Evolutionary conservation across 129 eudicot species (phyloP).

Genomic region (Tagetes patula): DNA sequence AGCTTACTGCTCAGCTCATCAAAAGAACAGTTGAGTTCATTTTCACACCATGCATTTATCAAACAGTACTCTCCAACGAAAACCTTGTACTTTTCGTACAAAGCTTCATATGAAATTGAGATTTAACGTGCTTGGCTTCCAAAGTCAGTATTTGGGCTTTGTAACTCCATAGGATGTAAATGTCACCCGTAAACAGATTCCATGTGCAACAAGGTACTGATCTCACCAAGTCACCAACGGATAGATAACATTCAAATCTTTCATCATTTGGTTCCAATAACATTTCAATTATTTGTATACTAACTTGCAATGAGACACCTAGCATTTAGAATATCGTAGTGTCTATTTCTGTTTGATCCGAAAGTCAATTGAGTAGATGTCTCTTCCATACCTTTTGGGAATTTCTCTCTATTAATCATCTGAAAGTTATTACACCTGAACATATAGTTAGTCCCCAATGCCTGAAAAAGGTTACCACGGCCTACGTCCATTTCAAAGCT

Average conservation of each 20-base stretch:
- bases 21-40: constrained; percentile 5
- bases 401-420: constrained; percentile 5
- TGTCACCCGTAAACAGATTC: not conserved
- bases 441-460: constrained; percentile 1
- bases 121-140: not conserved
- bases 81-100: constrained; percentile 6
- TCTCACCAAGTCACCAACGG: not conserved
- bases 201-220: not conserved
- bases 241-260: not conserved
- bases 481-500: not conserved
- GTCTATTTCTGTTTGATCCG: constrained; percentile 2
- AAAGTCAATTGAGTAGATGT: not conserved
- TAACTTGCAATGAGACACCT: not conserved
- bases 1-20: not conserved
- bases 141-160: not conserved
- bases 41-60: constrained; percentile 3
- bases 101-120: not conserved
- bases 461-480: not conserved
- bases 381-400: constrained; percentile 2
- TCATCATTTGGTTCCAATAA: not conserved
- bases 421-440: constrained; percentile 6
- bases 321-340: not conserved
- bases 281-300: not conserved
- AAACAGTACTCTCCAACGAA: not conserved
- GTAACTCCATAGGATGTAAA: not conserved